Conservation (phyloP, 1,284 basidiomycete species). For the Cutaneotrichosporon arboriforme region DNA sequence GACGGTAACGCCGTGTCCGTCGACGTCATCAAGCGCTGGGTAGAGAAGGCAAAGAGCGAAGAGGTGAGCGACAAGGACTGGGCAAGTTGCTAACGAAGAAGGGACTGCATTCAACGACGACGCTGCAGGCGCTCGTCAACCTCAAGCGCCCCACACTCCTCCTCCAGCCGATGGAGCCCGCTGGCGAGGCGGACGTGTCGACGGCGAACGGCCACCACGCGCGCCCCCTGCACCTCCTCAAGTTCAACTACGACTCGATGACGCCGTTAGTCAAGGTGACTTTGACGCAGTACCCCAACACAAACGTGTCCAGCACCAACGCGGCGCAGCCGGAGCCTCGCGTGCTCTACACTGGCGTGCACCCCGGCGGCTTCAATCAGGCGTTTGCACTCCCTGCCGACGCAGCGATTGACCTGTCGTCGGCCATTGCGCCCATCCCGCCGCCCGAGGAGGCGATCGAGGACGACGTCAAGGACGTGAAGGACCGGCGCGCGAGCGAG, state of each 20-base stretch:
- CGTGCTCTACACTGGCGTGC: slow-evolving; percentile 64
- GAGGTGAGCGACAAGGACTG: slow-evolving; percentile 53
- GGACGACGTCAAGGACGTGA: slow-evolving; percentile 7
- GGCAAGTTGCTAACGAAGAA: not conserved
- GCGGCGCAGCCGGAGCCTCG: slow-evolving; percentile 45
- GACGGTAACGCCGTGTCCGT: slow-evolving; percentile 58
- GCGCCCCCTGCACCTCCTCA: slow-evolving; percentile 60
- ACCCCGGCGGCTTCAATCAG: slow-evolving; percentile 74
- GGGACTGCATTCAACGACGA: slow-evolving; percentile 70
- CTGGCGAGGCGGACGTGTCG: slow-evolving; percentile 48
- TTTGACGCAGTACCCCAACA: slow-evolving; percentile 63
- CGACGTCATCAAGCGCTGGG: slow-evolving; percentile 72
- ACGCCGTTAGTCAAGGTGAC: slow-evolving; percentile 72
- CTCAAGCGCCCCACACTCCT: slow-evolving; percentile 77
- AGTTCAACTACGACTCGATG: slow-evolving; percentile 84
- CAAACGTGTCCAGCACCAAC: slow-evolving; percentile 41
- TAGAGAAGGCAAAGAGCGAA: slow-evolving; percentile 65
- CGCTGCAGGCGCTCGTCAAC: slow-evolving; percentile 82
- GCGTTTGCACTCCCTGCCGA: slow-evolving; percentile 66
- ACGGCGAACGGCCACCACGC: slow-evolving; percentile 9
- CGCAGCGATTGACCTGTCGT: slow-evolving; percentile 37
- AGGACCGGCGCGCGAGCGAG: slow-evolving; percentile 14
- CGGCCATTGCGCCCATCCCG: slow-evolving; percentile 32
- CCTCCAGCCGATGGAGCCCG: slow-evolving; percentile 58
- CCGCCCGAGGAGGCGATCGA: slow-evolving; percentile 9